Evolutionary conservation across 768 basidiomycete species (phyloP).

Genomic region (Lactifluus rugatus): DNA sequence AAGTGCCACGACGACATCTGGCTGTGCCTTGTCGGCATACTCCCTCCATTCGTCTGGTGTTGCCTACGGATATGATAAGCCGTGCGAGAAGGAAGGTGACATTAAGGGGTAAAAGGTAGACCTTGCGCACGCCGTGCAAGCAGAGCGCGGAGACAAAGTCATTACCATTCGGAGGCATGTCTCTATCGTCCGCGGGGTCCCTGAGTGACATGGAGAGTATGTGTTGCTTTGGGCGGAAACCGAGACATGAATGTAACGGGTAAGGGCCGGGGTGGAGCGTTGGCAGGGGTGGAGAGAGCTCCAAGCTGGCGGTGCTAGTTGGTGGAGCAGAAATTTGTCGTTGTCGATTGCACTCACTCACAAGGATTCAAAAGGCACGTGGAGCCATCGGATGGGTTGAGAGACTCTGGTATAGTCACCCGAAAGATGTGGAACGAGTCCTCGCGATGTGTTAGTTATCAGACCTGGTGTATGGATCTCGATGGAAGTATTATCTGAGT

Average conservation of each 20-base stretch:
- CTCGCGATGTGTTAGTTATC: slow-evolving; percentile 57
- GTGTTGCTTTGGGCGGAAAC: slow-evolving; percentile 39
- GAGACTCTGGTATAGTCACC: slow-evolving; percentile 45
- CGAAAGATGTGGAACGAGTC: slow-evolving; percentile 65
- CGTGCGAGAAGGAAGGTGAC: background rate
- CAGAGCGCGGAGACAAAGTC: slow-evolving; percentile 45
- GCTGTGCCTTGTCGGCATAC: slow-evolving; percentile 43
- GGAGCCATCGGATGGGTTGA: slow-evolving; percentile 48
- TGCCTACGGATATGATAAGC: slow-evolving; percentile 33
- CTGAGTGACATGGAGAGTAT: slow-evolving; percentile 52
- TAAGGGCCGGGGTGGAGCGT: slow-evolving; percentile 42
- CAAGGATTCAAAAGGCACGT: slow-evolving; percentile 77
- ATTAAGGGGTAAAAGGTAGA: slow-evolving; percentile 23
- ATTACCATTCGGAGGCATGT: slow-evolving; percentile 68
- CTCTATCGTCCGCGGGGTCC: slow-evolving; percentile 52
- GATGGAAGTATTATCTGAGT: slow-evolving; percentile 15
- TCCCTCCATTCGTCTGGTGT: slow-evolving; percentile 44
- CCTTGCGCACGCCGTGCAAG: slow-evolving; percentile 64
- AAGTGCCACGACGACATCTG: slow-evolving; percentile 65
- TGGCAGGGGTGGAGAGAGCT: slow-evolving; percentile 56
- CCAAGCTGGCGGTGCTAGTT: slow-evolving; percentile 38
- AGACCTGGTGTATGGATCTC: slow-evolving; percentile 52
- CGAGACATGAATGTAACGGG: slow-evolving; percentile 59
- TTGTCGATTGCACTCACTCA: slow-evolving; percentile 30
- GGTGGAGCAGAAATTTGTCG: background rate